phyloP scores from a whole-genome alignment of 2,329 filamentous ascomycete genomes.

The Aspergillus udagawae region DNA sequence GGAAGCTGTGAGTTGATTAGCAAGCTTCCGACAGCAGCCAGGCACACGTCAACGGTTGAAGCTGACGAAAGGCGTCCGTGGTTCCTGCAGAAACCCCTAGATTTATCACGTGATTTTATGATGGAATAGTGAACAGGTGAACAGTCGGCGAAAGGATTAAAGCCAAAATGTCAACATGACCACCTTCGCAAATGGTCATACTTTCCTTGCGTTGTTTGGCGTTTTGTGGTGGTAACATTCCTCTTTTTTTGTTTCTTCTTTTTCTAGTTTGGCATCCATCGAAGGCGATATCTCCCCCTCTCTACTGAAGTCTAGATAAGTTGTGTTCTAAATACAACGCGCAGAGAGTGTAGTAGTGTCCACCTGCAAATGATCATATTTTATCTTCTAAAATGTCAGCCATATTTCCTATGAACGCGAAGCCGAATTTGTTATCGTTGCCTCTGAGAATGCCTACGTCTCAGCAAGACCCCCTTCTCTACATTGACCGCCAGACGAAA shows the following conservation, averaged over 20 bases:
- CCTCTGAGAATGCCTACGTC: constrained; percentile 27
- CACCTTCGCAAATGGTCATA: not conserved
- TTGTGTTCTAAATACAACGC: not conserved
- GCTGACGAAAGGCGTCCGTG: constrained; percentile 25
- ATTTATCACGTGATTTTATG: constrained; percentile 17
- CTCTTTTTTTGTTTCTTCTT: not conserved
- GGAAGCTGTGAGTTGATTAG: constrained; percentile 8
- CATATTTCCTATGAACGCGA: constrained; percentile 21
- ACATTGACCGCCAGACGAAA: constrained; percentile 49
- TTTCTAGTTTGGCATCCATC: not conserved
- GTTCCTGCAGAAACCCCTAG: constrained; percentile 25
- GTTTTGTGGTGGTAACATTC: not conserved
- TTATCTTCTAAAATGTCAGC: constrained; percentile 26
- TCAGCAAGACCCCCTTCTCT: constrained; percentile 44
- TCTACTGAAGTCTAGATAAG: not conserved
- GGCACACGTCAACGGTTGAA: constrained; percentile 32
- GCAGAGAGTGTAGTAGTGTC: not conserved
- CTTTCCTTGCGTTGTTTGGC: not conserved
- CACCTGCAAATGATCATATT: not conserved
- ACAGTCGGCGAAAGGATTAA: not conserved
- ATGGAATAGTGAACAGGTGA: constrained; percentile 8
- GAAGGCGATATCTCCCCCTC: not conserved
- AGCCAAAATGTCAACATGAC: not conserved
- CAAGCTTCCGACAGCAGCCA: constrained; percentile 18
- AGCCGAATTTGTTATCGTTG: constrained; percentile 23